A percentile compares a stretch with the other conserved stretches of the same genome.
Evolutionary conservation across 2,329 filamentous ascomycete genomes (phyloP).

Genomic region (Claviceps spartinae): DNA sequence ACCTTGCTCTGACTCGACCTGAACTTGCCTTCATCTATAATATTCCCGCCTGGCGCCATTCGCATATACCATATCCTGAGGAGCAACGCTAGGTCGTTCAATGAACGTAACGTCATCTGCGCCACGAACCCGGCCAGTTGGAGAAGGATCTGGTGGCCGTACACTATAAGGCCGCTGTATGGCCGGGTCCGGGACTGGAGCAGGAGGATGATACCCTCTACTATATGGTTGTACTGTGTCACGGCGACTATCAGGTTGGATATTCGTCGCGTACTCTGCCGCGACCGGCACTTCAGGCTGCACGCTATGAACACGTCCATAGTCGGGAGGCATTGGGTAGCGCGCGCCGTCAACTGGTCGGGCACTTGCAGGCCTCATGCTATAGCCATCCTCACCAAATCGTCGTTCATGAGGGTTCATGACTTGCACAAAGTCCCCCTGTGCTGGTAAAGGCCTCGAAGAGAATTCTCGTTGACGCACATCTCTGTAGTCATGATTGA

Average conservation of each 20-base stretch:
- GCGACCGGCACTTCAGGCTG: conserved; percentile 21
- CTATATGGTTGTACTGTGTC: conserved; percentile 20
- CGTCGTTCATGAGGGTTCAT: conserved; percentile 27
- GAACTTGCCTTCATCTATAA: conserved; percentile 16
- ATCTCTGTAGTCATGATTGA: conserved; percentile 35
- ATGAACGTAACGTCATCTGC: conserved; percentile 30
- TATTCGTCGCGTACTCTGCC: conserved; percentile 15
- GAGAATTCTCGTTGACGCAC: conserved; percentile 47
- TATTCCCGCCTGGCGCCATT: conserved; percentile 25
- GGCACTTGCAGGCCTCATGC: conserved; percentile 42
- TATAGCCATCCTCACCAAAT: conserved; percentile 33
- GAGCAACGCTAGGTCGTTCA: conserved; percentile 27
- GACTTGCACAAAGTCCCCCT: conserved; percentile 34
- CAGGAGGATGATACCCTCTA: conserved; percentile 16
- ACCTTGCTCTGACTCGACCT: not conserved
- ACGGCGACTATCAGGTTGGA: conserved; percentile 16
- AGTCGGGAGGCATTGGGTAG: conserved; percentile 28
- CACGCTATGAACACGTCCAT: conserved; percentile 30
- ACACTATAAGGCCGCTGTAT: conserved; percentile 24
- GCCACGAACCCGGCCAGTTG: conserved; percentile 10
- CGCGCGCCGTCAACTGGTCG: conserved; percentile 35
- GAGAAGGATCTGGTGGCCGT: conserved; percentile 27
- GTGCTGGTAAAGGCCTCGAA: conserved; percentile 29
- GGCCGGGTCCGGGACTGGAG: conserved; percentile 8
- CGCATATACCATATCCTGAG: conserved; percentile 32